phyloP scores from a whole-genome alignment of 2,329 filamentous ascomycete species.

The Colletotrichum noveboracense region DNA sequence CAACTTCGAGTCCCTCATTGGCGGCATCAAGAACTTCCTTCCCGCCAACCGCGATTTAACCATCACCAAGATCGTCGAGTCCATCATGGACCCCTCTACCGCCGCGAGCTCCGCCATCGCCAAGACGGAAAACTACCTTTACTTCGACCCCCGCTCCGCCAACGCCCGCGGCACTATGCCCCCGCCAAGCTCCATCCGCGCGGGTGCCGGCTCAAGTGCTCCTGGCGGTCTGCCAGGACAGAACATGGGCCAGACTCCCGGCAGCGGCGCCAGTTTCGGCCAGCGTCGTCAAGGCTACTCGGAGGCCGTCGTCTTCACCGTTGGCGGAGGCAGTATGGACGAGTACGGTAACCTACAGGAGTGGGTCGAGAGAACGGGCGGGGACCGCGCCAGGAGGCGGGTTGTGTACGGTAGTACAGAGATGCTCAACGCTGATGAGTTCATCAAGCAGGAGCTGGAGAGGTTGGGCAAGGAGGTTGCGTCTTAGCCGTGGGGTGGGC shows the following conservation, averaged over 20 bases:
- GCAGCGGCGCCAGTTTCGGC: constrained; percentile 85
- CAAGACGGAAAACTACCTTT: constrained; percentile 95
- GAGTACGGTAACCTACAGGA: constrained; percentile 98
- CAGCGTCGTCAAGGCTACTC: constrained; percentile 88
- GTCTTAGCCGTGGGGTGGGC: constrained; percentile 19
- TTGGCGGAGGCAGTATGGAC: constrained; percentile 97
- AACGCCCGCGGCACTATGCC: constrained; percentile 94
- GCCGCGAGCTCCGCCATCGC: constrained; percentile 91
- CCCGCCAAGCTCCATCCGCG: constrained; percentile 69
- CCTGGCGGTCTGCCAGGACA: constrained; percentile 54
- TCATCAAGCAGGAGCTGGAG: constrained; percentile 69
- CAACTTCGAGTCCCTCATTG: constrained; percentile 94
- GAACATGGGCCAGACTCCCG: constrained; percentile 51
- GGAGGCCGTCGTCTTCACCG: constrained; percentile 92
- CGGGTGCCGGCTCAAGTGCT: constrained; percentile 41
- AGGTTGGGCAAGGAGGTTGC: constrained; percentile 64
- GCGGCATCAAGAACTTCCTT: constrained; percentile 97
- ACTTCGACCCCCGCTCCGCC: constrained; percentile 93
- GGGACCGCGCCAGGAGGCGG: constrained; percentile 72
- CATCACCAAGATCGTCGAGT: constrained; percentile 97
- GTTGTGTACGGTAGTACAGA: constrained; percentile 96
- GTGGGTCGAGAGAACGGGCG: constrained; percentile 83
- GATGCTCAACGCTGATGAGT: constrained; percentile 71
- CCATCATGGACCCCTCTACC: constrained; percentile 92
- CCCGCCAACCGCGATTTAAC: constrained; percentile 95